A percentile compares a stretch with the other conserved stretches of the same genome.
phyloP scores from a whole-genome alignment of 805 yeast genomes.

The Starmerella sirachaensis region DNA sequence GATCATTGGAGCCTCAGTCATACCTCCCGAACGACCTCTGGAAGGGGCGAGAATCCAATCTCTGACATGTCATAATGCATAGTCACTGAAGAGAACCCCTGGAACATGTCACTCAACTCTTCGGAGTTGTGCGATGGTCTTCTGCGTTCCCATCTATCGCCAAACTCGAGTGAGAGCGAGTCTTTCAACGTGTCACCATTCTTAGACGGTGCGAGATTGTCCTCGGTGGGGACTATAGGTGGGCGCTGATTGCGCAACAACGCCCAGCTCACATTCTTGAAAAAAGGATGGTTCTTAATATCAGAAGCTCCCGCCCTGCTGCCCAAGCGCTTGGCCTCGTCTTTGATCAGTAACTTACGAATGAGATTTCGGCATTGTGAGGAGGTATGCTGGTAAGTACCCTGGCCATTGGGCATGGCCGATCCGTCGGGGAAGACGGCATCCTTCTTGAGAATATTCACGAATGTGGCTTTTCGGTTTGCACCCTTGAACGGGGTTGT shows the following conservation, averaged over 20 bases:
- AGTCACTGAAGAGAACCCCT: conserved; percentile 23
- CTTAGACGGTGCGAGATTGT: not conserved
- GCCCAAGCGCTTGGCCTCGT: conserved; percentile 79
- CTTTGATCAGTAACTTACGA: conserved; percentile 72
- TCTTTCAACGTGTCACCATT: conserved; percentile 15
- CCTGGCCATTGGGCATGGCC: conserved; percentile 23
- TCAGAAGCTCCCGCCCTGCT: conserved; percentile 93
- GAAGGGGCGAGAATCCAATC: conserved; percentile 6
- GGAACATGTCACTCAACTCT: conserved; percentile 20
- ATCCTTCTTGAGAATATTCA: conserved; percentile 73
- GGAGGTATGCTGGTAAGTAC: conserved; percentile 43
- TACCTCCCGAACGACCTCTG: conserved; percentile 9
- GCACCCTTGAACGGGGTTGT: conserved; percentile 93
- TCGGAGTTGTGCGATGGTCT: conserved; percentile 20
- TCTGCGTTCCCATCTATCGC: conserved; percentile 22
- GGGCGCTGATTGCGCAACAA: conserved; percentile 83
- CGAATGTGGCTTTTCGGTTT: conserved; percentile 78
- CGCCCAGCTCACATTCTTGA: conserved; percentile 93
- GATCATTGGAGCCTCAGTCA: too few relatives aligned
- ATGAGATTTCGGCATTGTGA: conserved; percentile 69
- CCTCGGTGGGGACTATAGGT: conserved; percentile 83
- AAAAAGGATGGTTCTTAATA: conserved; percentile 79
- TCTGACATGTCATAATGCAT: conserved; percentile 22
- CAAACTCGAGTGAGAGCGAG: conserved; percentile 21
- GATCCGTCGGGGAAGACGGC: conserved; percentile 57